Conservation (phyloP, 306 rosid genomes). For the Astragalus glycyphyllos region DNA sequence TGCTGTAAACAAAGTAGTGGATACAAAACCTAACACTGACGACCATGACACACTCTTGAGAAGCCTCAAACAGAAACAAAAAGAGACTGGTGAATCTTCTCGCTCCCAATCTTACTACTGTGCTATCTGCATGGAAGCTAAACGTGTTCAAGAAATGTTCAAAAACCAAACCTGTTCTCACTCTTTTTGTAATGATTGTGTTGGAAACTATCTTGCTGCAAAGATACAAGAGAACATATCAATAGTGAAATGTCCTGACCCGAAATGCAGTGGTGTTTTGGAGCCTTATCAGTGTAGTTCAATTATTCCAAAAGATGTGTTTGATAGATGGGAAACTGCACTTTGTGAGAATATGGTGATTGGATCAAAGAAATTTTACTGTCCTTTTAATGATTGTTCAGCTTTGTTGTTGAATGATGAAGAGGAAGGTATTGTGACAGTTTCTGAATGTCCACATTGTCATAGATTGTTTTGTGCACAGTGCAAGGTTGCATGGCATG, state of each 20-base stretch:
- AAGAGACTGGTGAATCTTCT: conserved; percentile 34
- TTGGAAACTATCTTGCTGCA: conserved; percentile 49
- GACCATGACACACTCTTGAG: neutral
- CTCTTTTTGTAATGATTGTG: conserved; percentile 56
- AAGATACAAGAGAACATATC: conserved; percentile 57
- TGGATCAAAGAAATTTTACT: conserved; percentile 49
- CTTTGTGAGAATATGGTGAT: conserved; percentile 56
- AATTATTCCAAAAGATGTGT: conserved; percentile 53
- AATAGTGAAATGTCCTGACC: conserved; percentile 60
- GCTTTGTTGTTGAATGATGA: conserved; percentile 57
- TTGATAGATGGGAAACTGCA: conserved; percentile 66
- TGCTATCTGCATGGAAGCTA: conserved; percentile 62
- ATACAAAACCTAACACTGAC: neutral
- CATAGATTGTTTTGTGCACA: conserved; percentile 66
- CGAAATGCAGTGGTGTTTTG: conserved; percentile 50
- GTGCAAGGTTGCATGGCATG: conserved; percentile 70
- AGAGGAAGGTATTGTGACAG: conserved; percentile 42
- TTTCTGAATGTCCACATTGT: conserved; percentile 61
- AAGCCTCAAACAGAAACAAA: conserved; percentile 9
- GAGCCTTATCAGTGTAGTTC: conserved; percentile 52
- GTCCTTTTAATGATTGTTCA: conserved; percentile 67
- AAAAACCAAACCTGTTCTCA: conserved; percentile 53
- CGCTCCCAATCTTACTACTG: conserved; percentile 43
- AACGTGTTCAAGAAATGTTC: conserved; percentile 51
- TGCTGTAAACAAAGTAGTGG: neutral